Base-by-base conservation (phyloP, 305 asterid species). In the Fraxinus greggii region DNA sequence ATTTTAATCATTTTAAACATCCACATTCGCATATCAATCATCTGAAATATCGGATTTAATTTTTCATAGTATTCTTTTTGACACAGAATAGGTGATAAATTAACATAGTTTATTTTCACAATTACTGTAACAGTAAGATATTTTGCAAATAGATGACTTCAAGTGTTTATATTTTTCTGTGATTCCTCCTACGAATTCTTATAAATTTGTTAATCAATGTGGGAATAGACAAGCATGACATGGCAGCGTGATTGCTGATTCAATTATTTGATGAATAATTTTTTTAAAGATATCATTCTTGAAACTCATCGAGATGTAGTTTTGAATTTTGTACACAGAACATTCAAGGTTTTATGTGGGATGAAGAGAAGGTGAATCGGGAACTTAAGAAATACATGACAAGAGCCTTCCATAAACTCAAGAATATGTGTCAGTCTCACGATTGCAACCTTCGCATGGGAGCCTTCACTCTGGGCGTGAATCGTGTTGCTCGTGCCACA, bases 281-380 rank as follows among this genome's bases (percentile, higher is more conserved):
- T 51, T 48, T 17, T 1, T 51, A 5, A 17, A 75, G 63, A 31
- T 3, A 29, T 56, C 3, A 28, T 69, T 24, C 79, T 80, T 6
- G 28, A 82, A 21, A 36, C 10, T 32, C 15, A 56, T 45, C 76
- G 63, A 72, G 28, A 79, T 7, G 21, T 67, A 5, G 12, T 15
- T 7, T 36, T 48, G 32, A 10, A 63, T 36, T 80, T 72, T 77
- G 78, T 76, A 35, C 82, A 86, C 89, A 94, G 99, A 95, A 95
- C 80, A 94, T 94, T 84, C 99, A 94, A 89, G 97, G 98, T 17
- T 95, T 95, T 76, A 89, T 92, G 97, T 95, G 99, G 98, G 97
- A 90, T 0, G 99, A 95, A 82, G 97, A 92, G 74, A 93, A 94
- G 86, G 97, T 95, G 79, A 95, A 95, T 77, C 33, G 54, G 5